phyloP scores from a whole-genome alignment of 2,329 filamentous ascomycete species.

The Fusarium sambucinum region DNA sequence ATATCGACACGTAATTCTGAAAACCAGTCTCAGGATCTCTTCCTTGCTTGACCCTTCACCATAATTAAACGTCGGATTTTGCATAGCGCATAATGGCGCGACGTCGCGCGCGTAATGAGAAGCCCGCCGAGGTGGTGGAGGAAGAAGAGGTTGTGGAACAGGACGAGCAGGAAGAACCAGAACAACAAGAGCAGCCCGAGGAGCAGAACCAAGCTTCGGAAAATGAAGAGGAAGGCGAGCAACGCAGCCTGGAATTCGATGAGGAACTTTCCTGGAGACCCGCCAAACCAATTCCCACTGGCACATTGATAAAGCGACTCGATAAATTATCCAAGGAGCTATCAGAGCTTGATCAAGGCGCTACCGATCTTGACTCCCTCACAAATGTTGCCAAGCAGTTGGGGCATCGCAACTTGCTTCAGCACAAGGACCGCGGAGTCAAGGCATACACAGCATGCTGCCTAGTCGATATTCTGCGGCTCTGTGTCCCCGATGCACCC shows the following conservation, averaged over 20 bases:
- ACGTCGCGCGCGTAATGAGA: conserved; percentile 53
- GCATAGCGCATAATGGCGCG: conserved; percentile 52
- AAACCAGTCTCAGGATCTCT: background rate
- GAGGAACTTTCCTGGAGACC: conserved; percentile 91
- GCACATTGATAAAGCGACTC: conserved; percentile 83
- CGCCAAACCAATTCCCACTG: conserved; percentile 87
- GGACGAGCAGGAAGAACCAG: conserved; percentile 39
- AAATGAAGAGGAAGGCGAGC: conserved; percentile 46
- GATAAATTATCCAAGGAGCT: conserved; percentile 86
- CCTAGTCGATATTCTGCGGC: conserved; percentile 89
- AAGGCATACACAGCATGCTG: conserved; percentile 90
- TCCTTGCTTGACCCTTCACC: background rate
- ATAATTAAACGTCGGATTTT: conserved; percentile 5
- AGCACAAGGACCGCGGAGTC: conserved; percentile 94
- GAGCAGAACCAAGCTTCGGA: conserved; percentile 35
- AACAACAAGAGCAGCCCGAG: conserved; percentile 30
- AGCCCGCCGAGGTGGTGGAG: conserved; percentile 49
- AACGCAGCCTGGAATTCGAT: conserved; percentile 76
- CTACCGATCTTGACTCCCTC: conserved; percentile 84
- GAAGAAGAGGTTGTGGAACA: conserved; percentile 47
- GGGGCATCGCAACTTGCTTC: conserved; percentile 82
- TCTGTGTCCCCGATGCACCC: conserved; percentile 94
- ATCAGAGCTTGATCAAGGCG: conserved; percentile 86
- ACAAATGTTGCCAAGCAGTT: conserved; percentile 86
- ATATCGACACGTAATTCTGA: conserved; percentile 2